These are phyloP conservation scores for Eucalyptus paniculata DNA, from an alignment of 345 rosid species.

Conservation along the genomic window DNA sequence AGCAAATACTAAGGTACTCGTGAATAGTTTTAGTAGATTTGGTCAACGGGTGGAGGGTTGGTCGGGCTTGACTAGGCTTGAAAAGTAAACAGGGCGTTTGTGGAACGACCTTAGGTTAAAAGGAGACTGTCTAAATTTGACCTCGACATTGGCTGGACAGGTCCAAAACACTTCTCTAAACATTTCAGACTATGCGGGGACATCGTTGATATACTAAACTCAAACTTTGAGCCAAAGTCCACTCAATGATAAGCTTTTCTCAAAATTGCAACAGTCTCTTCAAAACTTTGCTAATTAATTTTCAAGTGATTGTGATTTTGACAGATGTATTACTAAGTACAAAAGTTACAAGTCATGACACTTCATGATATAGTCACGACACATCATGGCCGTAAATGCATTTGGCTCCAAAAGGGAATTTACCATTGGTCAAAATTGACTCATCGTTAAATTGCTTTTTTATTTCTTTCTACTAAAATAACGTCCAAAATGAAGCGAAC, in stretches of 20 bases:
- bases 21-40: background rate
- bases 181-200: background rate
- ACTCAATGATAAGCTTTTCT: background rate
- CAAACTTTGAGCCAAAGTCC: background rate
- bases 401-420: background rate
- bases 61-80: background rate
- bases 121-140: background rate
- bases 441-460: background rate
- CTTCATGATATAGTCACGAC: background rate
- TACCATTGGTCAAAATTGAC: background rate
- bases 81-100: background rate
- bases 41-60: background rate
- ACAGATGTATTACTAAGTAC: background rate
- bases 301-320: background rate
- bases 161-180: background rate
- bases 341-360: background rate
- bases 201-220: background rate
- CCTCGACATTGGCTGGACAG: too few species aligned
- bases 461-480: background rate
- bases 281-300: background rate
- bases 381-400: background rate
- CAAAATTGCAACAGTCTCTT: background rate
- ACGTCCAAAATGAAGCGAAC: background rate
- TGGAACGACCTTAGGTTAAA: background rate
- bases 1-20: background rate